Evolutionary conservation across 352 stramenopile genomes (phyloP).

Genomic region (Thraustochytrium striatum): DNA sequence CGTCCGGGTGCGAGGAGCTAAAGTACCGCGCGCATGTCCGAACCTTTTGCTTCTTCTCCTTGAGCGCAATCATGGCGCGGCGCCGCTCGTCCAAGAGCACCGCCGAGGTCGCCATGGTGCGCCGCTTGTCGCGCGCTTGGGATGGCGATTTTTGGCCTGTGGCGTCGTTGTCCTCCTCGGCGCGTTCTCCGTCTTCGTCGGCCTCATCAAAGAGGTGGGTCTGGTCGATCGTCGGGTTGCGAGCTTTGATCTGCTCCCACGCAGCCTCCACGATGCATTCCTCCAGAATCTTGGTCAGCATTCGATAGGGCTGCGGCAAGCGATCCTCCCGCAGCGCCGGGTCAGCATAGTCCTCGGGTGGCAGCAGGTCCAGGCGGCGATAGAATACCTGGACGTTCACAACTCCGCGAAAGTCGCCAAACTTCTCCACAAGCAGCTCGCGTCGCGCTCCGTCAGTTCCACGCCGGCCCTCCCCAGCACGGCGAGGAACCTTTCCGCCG

Average conservation of each 20-base stretch:
- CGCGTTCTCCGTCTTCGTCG: not conserved
- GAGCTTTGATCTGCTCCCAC: constrained; percentile 13
- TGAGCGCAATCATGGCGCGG: too few species aligned
- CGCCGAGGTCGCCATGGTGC: too few species aligned
- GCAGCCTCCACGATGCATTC: constrained; percentile 8
- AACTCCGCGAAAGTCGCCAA: constrained; percentile 25
- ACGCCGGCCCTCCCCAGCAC: not conserved
- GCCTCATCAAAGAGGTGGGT: not conserved
- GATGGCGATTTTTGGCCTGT: too few species aligned
- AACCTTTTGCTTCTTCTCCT: too few species aligned
- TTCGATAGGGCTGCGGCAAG: constrained; percentile 35
- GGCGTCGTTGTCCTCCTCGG: not conserved
- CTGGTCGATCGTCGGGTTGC: not conserved
- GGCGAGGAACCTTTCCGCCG: not conserved
- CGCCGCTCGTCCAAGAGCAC: too few species aligned
- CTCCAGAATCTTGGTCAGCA: constrained; percentile 37
- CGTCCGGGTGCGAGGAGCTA: too few species aligned
- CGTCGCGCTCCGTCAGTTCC: not conserved
- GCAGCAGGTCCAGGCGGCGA: constrained; percentile 17
- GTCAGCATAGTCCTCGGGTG: constrained; percentile 16
- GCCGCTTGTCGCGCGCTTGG: too few species aligned
- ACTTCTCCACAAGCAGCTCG: not conserved
- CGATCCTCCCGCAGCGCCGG: not conserved
- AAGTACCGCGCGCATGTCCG: too few species aligned
- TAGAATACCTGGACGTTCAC: constrained; percentile 22